phyloP scores from a whole-genome alignment of 1,284 basidiomycete species.

The Amylostereum areolatum region DNA sequence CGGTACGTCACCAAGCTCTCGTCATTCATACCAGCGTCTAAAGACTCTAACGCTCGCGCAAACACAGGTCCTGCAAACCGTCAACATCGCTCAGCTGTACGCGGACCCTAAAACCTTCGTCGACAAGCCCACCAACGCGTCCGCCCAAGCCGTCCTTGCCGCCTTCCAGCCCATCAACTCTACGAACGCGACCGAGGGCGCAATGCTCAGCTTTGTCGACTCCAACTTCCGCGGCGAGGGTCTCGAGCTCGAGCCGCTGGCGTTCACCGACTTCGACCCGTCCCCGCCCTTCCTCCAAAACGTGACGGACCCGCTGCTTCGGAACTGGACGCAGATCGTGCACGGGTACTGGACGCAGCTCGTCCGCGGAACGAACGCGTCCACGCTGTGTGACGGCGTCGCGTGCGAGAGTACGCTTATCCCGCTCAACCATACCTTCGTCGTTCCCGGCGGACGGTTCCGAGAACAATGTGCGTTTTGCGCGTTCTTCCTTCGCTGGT shows the following conservation, averaged over 20 bases:
- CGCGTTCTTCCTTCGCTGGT: background rate
- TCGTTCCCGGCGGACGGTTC: constrained; percentile 80
- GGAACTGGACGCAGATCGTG: constrained; percentile 72
- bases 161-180: constrained; percentile 60
- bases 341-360: constrained; percentile 81
- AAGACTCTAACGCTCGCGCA: no score
- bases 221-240: constrained; percentile 83
- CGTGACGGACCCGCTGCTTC: constrained; percentile 65
- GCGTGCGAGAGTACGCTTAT: constrained; percentile 80
- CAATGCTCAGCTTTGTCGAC: constrained; percentile 68
- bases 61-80: constrained; percentile 74
- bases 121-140: constrained; percentile 80
- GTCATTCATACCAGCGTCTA: no score
- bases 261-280: constrained; percentile 57
- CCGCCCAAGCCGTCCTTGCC: constrained; percentile 57
- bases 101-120: constrained; percentile 86
- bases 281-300: constrained; percentile 68
- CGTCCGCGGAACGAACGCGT: constrained; percentile 68
- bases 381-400: constrained; percentile 57
- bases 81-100: constrained; percentile 75
- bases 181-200: constrained; percentile 44
- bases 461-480: constrained; percentile 55
- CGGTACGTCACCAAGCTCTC: constrained; percentile 55
- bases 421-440: constrained; percentile 85
- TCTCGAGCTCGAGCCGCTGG: constrained; percentile 66